These are phyloP conservation scores for Chimonanthus salicifolius DNA, from an alignment of 164 flowering plant genomes.

Conservation along the genomic window DNA sequence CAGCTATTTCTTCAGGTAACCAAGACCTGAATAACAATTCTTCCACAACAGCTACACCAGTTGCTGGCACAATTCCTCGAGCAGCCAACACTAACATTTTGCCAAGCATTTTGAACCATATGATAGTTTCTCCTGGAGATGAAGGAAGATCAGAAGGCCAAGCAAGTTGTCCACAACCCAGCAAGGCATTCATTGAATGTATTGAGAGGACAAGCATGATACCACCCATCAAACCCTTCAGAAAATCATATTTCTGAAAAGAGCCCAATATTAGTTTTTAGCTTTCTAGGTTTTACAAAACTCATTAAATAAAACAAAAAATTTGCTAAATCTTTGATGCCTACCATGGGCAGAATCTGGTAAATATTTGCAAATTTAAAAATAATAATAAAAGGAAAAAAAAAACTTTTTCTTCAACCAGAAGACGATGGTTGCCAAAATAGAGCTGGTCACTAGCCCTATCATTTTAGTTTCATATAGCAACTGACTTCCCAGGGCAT, in stretches of 20 bases:
- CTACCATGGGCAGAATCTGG: not conserved
- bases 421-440: too few species aligned
- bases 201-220: slow-evolving; percentile 49
- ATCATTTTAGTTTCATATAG: too few species aligned
- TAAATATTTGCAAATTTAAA: not conserved
- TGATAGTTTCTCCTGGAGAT: slow-evolving; percentile 27
- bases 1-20: slow-evolving; percentile 81
- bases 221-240: slow-evolving; percentile 66
- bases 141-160: slow-evolving; percentile 39
- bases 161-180: slow-evolving; percentile 55
- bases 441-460: too few species aligned
- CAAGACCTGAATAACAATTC: slow-evolving; percentile 90
- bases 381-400: too few species aligned
- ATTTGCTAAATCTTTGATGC: not conserved
- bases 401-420: not conserved
- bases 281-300: not conserved
- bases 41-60: slow-evolving; percentile 57
- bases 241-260: slow-evolving; percentile 53
- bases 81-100: slow-evolving; percentile 34
- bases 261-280: slow-evolving; percentile 6
- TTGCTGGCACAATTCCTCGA: slow-evolving; percentile 58
- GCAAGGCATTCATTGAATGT: slow-evolving; percentile 44
- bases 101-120: slow-evolving; percentile 44
- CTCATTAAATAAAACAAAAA: not conserved
- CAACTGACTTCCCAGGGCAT: too few species aligned